Conservation (phyloP, 2,329 filamentous ascomycete species). For the Fusarium buxicola region DNA sequence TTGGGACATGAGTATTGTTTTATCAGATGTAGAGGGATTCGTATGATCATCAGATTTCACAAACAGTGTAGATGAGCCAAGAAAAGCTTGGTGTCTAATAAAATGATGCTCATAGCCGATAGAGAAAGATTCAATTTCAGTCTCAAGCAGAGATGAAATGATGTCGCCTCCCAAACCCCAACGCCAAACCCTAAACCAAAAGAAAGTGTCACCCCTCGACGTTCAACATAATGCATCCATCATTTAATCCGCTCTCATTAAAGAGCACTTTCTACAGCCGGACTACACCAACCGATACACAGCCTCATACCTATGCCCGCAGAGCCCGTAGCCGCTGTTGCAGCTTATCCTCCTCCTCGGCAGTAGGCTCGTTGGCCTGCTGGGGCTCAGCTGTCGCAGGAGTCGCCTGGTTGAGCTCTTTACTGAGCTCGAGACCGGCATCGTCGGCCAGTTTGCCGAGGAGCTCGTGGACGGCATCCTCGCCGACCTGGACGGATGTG, state of each 20-base stretch:
- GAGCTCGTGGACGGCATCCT: slow-evolving; percentile 88
- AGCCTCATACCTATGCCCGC: slow-evolving; percentile 56
- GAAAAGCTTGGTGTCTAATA: slow-evolving; percentile 19
- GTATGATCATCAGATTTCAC: neutral
- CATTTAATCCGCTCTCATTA: neutral
- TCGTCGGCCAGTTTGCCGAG: slow-evolving; percentile 90
- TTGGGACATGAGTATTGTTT: neutral
- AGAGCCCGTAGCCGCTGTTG: slow-evolving; percentile 69
- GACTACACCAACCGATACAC: neutral
- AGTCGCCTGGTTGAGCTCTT: slow-evolving; percentile 73
- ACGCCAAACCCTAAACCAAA: slow-evolving; percentile 41
- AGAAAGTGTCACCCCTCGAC: slow-evolving; percentile 13
- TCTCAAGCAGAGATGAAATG: slow-evolving; percentile 24
- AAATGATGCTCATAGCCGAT: slow-evolving; percentile 15
- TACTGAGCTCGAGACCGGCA: slow-evolving; percentile 83
- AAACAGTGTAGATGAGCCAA: neutral
- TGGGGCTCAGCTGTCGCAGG: slow-evolving; percentile 69
- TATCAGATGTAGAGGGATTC: neutral
- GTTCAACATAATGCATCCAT: slow-evolving; percentile 10
- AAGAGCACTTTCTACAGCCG: neutral
- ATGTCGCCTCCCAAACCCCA: slow-evolving; percentile 36
- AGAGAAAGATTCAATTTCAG: slow-evolving; percentile 18
- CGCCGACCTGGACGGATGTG: slow-evolving; percentile 76
- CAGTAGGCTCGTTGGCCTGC: slow-evolving; percentile 73
- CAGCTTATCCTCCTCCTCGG: slow-evolving; percentile 83